A percentile compares a stretch with the other conserved stretches of the same genome.
phyloP scores from a whole-genome alignment of 78 protist species.

The Acrasis kona region DNA sequence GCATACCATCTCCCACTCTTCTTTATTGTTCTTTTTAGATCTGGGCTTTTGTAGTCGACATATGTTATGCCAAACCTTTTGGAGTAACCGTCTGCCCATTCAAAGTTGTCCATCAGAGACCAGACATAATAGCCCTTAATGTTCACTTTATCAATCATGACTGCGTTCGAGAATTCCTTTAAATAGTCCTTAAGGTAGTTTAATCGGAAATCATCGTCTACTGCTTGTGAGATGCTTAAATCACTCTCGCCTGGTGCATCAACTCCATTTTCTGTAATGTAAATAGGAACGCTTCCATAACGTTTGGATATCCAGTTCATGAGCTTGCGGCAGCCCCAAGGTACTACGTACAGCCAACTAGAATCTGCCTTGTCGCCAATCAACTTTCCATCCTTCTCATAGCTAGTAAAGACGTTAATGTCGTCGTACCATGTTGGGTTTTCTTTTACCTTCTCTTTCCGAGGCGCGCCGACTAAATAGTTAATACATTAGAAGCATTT shows the following conservation, averaged over 20 bases:
- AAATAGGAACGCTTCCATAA: conserved; percentile 27
- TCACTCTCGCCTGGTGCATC: neutral
- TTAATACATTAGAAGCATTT: neutral
- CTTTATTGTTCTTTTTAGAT: too few relatives aligned
- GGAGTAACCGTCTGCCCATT: conserved; percentile 48
- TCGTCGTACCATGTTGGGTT: too few relatives aligned
- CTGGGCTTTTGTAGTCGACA: conserved; percentile 30
- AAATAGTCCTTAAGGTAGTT: neutral
- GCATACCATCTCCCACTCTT: too few relatives aligned
- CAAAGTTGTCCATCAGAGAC: conserved; percentile 43
- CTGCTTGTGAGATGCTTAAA: conserved; percentile 1
- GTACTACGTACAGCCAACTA: conserved; percentile 26
- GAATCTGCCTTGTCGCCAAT: conserved; percentile 15
- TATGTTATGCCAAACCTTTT: conserved; percentile 41
- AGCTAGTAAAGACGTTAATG: too few relatives aligned
- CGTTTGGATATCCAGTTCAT: conserved; percentile 12
- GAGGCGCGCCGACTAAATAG: conserved; percentile 2
- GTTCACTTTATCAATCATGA: neutral
- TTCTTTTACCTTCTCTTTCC: too few relatives aligned
- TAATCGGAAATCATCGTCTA: conserved; percentile 1
- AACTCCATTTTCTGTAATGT: conserved; percentile 57
- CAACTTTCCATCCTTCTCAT: conserved; percentile 6
- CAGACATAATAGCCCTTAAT: conserved; percentile 35
- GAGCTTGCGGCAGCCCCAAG: conserved; percentile 37
- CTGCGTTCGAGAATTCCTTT: neutral